Evolutionary conservation across 768 basidiomycete species (phyloP).

Genomic region (Kwoniella sp.): DNA sequence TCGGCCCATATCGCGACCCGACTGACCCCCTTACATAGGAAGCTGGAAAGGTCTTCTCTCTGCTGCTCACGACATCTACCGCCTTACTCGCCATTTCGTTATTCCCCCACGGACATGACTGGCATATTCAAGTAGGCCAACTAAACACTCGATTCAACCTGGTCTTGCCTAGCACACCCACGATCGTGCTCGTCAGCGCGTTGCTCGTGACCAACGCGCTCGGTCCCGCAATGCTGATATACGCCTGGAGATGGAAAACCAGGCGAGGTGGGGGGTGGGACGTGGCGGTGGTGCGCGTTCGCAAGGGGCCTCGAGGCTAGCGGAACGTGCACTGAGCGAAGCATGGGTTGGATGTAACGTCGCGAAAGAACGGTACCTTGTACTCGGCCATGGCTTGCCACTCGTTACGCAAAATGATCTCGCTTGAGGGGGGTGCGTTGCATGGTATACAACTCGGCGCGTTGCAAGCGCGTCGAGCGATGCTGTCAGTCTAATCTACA

Average conservation of each 20-base stretch:
- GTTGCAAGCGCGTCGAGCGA: no score
- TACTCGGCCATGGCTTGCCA: no score
- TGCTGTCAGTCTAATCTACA: no score
- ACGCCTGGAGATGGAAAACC: conserved; percentile 44
- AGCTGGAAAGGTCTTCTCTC: conserved; percentile 30
- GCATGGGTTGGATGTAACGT: no score
- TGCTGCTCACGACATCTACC: conserved; percentile 30
- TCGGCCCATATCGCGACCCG: not conserved
- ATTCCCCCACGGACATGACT: conserved; percentile 11
- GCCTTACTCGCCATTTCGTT: conserved; percentile 27
- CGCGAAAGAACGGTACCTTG: no score
- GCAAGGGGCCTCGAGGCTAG: no score
- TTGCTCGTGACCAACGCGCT: conserved; percentile 21
- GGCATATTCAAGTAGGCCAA: not conserved
- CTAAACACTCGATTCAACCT: not conserved
- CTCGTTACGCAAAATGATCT: no score
- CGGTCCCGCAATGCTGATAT: conserved; percentile 37
- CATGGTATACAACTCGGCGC: no score
- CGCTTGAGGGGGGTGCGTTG: no score
- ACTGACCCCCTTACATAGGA: conserved; percentile 21
- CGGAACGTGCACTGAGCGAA: no score
- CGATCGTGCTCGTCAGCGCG: conserved; percentile 17
- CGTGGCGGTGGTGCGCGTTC: conserved; percentile 32
- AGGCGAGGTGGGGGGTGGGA: conserved; percentile 40
- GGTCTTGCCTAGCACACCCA: conserved; percentile 11